Evolutionary conservation across 805 yeast genomes (phyloP), one percentile per base, ranked within the genome.

Genomic region (Cyberlindnera mycetangii): DNA sequence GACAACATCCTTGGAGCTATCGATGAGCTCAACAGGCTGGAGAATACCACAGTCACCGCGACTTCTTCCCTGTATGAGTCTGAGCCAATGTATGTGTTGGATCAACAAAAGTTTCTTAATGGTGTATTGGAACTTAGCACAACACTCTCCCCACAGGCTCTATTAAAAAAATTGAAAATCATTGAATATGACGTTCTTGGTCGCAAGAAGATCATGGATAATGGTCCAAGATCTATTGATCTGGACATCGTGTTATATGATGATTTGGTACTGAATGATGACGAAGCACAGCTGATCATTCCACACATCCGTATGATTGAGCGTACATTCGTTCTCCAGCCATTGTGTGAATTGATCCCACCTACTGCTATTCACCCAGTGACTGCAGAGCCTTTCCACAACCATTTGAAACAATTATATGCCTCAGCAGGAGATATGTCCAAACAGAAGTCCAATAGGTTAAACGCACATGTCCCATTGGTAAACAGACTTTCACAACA

Each of bases 191-290:
- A 79, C 7, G 75, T 74, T 12, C 68, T 90, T 28, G 70, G 76
- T 5, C 70, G 99, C 34, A 82, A 83, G 18, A 93, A 93, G 61
- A 67, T 79, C 34, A 74, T 88, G 52, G 90, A 85, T 12, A 93
- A 93, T 61, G 97, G 99, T 0, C 99, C 99, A 8, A 72, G 99
- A 46, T 68, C 87, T 11, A 85, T 93, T 42, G 99, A 93, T 59
- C 71, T 93, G 39, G 99, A 93, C 64, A 87, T 93, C 12, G 54
- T 92, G 12, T 66, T 92, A 18, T 92, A 80, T 60, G 59, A 58
- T 25, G 70, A 72, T 30, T 50, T 75, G 17, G 70, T 81, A 9
- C 49, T 85, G 36, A 83, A 83, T 60, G 68, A 75, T 1, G 66
- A 72, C 0, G 68, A 75, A 1, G 68, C 74, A 0, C 73, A 78